Conservation (phyloP, 352 stramenopile species). For the Phytopythium boreale region DNA sequence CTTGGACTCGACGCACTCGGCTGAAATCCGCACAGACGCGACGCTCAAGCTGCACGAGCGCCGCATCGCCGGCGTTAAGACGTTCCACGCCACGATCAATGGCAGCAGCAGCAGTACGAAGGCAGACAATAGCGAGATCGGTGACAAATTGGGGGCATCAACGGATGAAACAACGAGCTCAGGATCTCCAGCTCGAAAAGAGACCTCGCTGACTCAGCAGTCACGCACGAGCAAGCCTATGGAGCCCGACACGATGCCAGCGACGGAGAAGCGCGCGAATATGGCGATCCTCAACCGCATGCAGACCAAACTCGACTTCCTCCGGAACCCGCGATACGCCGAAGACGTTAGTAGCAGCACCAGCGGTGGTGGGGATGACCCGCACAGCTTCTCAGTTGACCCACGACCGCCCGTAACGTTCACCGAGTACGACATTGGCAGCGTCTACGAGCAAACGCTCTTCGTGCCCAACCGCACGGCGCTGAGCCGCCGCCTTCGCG, state of each 20-base stretch:
- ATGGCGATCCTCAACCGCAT: constrained; percentile 67
- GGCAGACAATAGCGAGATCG: neutral
- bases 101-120: neutral
- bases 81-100: constrained; percentile 11
- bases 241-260: constrained; percentile 44
- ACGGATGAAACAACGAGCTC: neutral
- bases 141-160: neutral
- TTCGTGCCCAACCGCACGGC: constrained; percentile 57
- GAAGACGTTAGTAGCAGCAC: neutral
- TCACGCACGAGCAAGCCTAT: neutral
- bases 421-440: constrained; percentile 63
- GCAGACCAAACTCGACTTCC: constrained; percentile 76
- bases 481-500: constrained; percentile 50
- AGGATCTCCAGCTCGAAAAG: constrained; percentile 1
- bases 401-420: constrained; percentile 58
- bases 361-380: neutral
- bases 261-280: constrained; percentile 57
- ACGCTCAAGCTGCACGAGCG: constrained; percentile 42
- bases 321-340: constrained; percentile 59
- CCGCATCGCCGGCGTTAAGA: constrained; percentile 46
- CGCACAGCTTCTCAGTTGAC: constrained; percentile 40
- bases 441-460: constrained; percentile 75
- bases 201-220: too few species aligned
- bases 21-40: constrained; percentile 37
- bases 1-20: constrained; percentile 46